A percentile compares a stretch with the other conserved stretches of the same genome.
Conservation (phyloP, 441 rosid species). For the Eutrema salsugineum region DNA sequence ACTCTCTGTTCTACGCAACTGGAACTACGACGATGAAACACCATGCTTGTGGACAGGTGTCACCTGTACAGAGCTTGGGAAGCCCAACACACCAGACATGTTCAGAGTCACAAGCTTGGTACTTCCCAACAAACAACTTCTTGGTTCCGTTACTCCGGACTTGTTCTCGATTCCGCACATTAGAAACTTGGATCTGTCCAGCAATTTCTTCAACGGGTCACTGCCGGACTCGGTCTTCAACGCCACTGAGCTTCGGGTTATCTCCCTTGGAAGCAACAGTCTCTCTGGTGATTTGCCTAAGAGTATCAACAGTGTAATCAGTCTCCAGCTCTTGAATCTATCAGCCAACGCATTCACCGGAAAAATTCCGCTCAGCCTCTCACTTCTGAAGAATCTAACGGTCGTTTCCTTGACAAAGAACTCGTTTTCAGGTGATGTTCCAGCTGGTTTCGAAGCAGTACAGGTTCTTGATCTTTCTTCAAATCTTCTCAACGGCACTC, state of each 20-base stretch:
- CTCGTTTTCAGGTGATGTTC: slow-evolving; percentile 55
- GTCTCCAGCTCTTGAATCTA: slow-evolving; percentile 58
- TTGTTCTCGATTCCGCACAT: slow-evolving; percentile 55
- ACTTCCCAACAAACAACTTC: slow-evolving; percentile 61
- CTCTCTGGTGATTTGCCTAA: slow-evolving; percentile 63
- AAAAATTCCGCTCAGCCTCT: slow-evolving; percentile 45
- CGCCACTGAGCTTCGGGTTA: slow-evolving; percentile 47
- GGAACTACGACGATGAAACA: slow-evolving; percentile 70
- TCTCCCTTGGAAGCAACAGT: slow-evolving; percentile 59
- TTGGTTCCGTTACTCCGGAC: slow-evolving; percentile 59
- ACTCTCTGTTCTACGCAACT: slow-evolving; percentile 44
- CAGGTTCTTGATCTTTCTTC: slow-evolving; percentile 71
- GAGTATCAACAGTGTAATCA: slow-evolving; percentile 31
- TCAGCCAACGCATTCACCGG: slow-evolving; percentile 74
- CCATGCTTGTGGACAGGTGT: slow-evolving; percentile 85
- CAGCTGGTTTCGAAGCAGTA: slow-evolving; percentile 48
- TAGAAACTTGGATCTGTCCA: slow-evolving; percentile 61
- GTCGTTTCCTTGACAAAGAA: slow-evolving; percentile 62
- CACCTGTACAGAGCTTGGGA: slow-evolving; percentile 43
- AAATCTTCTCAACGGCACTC: slow-evolving; percentile 58
- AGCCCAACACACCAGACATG: slow-evolving; percentile 42
- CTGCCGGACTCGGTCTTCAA: slow-evolving; percentile 53
- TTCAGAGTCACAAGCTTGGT: slow-evolving; percentile 59
- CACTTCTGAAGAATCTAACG: slow-evolving; percentile 47
- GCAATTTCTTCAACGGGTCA: slow-evolving; percentile 69